Percentiles rank a stretch among this genome's conserved stretches.
Conservation (phyloP, 2,329 filamentous ascomycete species). For the Curvularia verruculosa region DNA sequence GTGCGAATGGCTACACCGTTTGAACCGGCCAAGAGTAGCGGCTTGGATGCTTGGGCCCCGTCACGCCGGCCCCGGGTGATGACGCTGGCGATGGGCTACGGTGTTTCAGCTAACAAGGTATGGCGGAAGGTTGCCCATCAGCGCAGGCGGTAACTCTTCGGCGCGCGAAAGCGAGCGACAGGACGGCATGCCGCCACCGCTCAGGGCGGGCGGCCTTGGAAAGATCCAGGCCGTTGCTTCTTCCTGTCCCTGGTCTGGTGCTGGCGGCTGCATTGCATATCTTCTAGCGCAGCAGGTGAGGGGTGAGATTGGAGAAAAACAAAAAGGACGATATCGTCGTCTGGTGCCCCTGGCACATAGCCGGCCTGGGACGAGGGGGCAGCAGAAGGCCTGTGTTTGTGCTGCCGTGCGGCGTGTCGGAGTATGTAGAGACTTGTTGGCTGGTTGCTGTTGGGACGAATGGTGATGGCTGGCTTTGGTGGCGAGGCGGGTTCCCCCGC, state of each 20-base stretch:
- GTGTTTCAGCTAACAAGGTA: slow-evolving; percentile 28
- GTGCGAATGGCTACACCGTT: slow-evolving; percentile 17
- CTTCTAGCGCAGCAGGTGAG: slow-evolving; percentile 10
- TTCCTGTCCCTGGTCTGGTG: slow-evolving; percentile 15
- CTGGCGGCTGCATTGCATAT: slow-evolving; percentile 20
- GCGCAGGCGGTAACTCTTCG: slow-evolving; percentile 8
- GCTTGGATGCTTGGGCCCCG: slow-evolving; percentile 15
- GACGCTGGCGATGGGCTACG: slow-evolving; percentile 28
- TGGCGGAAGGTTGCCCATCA: slow-evolving; percentile 12
- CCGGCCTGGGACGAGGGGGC: neutral
- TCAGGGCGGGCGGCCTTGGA: slow-evolving; percentile 5
- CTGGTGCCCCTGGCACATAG: neutral
- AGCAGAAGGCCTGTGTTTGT: neutral
- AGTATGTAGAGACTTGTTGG: slow-evolving; percentile 1
- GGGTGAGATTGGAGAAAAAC: neutral
- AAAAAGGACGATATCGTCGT: neutral
- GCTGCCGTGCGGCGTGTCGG: neutral
- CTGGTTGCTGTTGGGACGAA: neutral
- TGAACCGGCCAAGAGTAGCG: slow-evolving; percentile 21
- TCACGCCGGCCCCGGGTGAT: slow-evolving; percentile 25
- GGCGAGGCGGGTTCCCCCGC: slow-evolving; percentile 27
- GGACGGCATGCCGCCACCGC: slow-evolving; percentile 2
- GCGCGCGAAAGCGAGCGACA: slow-evolving; percentile 2
- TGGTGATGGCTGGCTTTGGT: slow-evolving; percentile 6
- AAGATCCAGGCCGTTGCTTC: slow-evolving; percentile 8